Percentiles rank a stretch among this genome's conserved stretches.
Conservation (phyloP, 2,329 filamentous ascomycete species). For the Fusarium sp. region DNA sequence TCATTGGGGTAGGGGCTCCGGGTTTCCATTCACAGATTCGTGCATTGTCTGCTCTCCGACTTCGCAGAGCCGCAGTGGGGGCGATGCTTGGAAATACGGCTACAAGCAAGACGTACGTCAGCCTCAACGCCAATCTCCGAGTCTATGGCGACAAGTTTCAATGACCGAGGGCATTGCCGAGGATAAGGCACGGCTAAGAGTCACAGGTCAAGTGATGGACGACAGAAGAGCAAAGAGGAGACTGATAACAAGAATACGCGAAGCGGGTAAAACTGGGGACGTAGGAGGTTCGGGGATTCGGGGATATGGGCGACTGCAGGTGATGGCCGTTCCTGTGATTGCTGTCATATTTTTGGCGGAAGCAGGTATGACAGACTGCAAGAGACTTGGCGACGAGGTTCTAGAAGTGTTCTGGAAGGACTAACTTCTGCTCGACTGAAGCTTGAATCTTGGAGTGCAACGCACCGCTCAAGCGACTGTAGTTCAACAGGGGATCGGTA, state of each 20-base stretch:
- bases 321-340: constrained; percentile 13
- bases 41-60: not conserved
- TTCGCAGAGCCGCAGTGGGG: constrained; percentile 10
- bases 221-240: not conserved
- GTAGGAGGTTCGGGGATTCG: constrained; percentile 11
- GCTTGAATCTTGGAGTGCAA: constrained; percentile 12
- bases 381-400: constrained; percentile 2
- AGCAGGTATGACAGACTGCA: not conserved
- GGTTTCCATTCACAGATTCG: not conserved
- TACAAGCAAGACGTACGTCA: not conserved
- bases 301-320: not conserved
- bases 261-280: constrained; percentile 2
- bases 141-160: not conserved
- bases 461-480: not conserved
- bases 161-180: constrained; percentile 4
- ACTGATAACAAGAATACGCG: not conserved
- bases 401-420: constrained; percentile 31
- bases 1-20: not conserved
- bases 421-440: constrained; percentile 17
- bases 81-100: not conserved
- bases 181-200: constrained; percentile 9
- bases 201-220: constrained; percentile 14
- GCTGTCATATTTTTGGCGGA: constrained; percentile 1
- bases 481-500: constrained; percentile 17
- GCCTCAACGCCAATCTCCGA: not conserved